Conservation (phyloP, 345 rosid species). For the Gossypium arboreum region DNA sequence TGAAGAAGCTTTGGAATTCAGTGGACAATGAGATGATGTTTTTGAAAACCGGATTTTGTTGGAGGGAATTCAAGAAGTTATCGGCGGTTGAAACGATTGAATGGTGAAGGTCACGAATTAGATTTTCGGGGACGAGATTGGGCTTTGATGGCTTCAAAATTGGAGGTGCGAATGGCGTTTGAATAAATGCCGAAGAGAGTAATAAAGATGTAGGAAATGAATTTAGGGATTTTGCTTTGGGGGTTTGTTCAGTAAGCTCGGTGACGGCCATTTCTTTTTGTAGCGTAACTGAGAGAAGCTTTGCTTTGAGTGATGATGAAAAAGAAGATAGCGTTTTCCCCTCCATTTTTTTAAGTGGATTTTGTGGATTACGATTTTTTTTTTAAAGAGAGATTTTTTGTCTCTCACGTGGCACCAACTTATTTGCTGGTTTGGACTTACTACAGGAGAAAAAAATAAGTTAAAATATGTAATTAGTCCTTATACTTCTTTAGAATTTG, state of each 20-base stretch:
- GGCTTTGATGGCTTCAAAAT: conserved; percentile 26
- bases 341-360: background rate
- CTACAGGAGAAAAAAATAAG: too few species aligned
- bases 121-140: conserved; percentile 30
- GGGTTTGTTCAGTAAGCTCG: conserved; percentile 26
- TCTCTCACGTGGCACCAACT: background rate
- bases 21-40: conserved; percentile 42
- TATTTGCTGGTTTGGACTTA: background rate
- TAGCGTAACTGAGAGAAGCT: background rate
- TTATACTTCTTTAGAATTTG: too few species aligned
- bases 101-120: conserved; percentile 37
- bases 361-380: background rate
- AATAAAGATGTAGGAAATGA: conserved; percentile 27
- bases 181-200: conserved; percentile 44
- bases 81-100: conserved; percentile 45
- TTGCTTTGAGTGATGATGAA: background rate
- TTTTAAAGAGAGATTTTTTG: background rate
- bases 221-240: conserved; percentile 8
- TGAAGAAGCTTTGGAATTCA: conserved; percentile 37
- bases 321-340: background rate
- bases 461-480: too few species aligned
- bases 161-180: conserved; percentile 33
- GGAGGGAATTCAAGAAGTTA: conserved; percentile 32
- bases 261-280: conserved; percentile 25
- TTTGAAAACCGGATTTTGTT: conserved; percentile 44